phyloP scores from a whole-genome alignment of 139 green algal species.

The Astrephomene gubernaculifera region DNA sequence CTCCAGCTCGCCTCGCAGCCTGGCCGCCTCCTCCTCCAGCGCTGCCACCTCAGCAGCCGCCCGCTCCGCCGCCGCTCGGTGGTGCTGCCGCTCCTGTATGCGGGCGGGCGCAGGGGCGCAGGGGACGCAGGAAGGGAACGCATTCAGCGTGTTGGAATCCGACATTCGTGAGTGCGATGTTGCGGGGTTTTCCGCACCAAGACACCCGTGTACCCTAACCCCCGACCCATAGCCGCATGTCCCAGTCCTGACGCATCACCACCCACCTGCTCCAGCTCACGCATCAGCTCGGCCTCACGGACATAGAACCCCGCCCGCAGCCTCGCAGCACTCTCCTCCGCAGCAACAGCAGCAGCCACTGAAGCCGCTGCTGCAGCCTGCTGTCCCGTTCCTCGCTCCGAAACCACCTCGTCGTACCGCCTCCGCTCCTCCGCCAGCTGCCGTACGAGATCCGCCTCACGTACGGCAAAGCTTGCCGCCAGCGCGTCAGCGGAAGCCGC shows the following conservation, averaged over 20 bases:
- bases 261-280: background rate
- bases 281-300: constrained; percentile 10
- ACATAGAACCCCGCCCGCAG: constrained; percentile 18
- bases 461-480: background rate
- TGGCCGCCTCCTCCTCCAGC: background rate
- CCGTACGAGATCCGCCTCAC: constrained; percentile 12
- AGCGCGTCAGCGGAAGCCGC: background rate
- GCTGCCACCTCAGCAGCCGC: background rate
- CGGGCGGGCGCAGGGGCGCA: no score
- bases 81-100: constrained; percentile 2
- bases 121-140: no score
- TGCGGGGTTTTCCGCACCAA: no score
- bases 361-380: background rate
- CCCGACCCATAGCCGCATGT: background rate
- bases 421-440: constrained; percentile 17
- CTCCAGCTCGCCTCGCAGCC: background rate
- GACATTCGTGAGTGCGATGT: no score
- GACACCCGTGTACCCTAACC: background rate
- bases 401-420: constrained; percentile 1
- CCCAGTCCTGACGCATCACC: background rate
- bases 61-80: background rate
- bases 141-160: no score
- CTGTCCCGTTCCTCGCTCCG: no score
- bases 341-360: no score
- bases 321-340: background rate